Conservation (phyloP, 768 basidiomycete genomes). For the Tricholoma flavovirens region DNA sequence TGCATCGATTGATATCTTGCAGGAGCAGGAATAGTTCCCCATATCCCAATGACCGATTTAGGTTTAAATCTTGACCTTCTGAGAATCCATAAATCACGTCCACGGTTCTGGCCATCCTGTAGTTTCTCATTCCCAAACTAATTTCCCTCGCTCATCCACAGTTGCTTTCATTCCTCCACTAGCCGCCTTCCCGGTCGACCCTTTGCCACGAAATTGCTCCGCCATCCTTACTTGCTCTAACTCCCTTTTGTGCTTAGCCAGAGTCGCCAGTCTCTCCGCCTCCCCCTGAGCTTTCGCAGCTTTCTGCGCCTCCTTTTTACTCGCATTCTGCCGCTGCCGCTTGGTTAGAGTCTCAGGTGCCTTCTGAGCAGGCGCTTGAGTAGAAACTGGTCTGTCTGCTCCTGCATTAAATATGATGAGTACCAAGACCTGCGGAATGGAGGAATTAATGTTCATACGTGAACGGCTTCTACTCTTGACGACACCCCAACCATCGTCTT, state of each 20-base stretch:
- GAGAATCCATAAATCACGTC: no score
- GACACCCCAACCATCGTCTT: slow-evolving; percentile 78
- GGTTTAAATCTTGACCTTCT: no score
- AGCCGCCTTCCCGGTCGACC: slow-evolving; percentile 25
- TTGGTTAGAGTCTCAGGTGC: slow-evolving; percentile 51
- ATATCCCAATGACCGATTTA: not conserved
- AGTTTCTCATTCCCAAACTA: slow-evolving; percentile 48
- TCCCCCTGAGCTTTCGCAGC: slow-evolving; percentile 52
- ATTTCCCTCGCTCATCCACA: slow-evolving; percentile 51
- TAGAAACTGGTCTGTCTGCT: slow-evolving; percentile 7
- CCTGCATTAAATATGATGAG: slow-evolving; percentile 5
- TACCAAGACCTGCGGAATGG: not conserved
- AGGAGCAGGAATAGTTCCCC: no score
- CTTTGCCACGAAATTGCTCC: slow-evolving; percentile 28
- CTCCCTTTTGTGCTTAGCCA: slow-evolving; percentile 57
- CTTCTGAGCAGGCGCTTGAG: slow-evolving; percentile 14
- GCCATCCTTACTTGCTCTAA: slow-evolving; percentile 48
- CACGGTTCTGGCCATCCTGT: not conserved
- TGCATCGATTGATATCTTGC: no score
- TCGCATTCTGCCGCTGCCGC: slow-evolving; percentile 64
- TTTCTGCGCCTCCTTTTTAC: slow-evolving; percentile 52
- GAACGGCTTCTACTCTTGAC: slow-evolving; percentile 50
- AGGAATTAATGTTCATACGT: slow-evolving; percentile 30
- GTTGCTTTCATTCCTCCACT: slow-evolving; percentile 59
- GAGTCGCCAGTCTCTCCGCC: slow-evolving; percentile 38